A percentile compares a stretch with the other conserved stretches of the same genome.
These are phyloP conservation scores for Kodamaea anthophila DNA, from an alignment of 1,139 yeast species.

Conservation along the genomic window DNA sequence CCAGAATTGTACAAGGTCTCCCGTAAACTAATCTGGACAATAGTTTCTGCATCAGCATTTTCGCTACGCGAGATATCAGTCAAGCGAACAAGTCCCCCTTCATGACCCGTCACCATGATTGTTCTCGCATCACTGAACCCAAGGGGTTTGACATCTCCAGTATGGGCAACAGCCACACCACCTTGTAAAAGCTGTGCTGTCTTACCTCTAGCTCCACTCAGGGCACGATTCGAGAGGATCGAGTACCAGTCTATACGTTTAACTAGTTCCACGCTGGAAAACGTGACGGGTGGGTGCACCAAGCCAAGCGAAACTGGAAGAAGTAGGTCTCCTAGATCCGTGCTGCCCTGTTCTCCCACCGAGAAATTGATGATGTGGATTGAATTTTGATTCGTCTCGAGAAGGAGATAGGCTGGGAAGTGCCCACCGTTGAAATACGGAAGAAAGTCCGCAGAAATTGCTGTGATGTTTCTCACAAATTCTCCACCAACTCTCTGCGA, in stretches of 20 bases:
- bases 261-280: constrained; percentile 47
- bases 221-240: constrained; percentile 43
- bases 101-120: constrained; percentile 75
- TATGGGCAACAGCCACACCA: constrained; percentile 58
- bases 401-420: constrained; percentile 55
- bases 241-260: constrained; percentile 72
- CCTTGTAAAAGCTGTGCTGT: constrained; percentile 52
- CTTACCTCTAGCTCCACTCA: constrained; percentile 36
- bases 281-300: constrained; percentile 70
- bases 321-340: constrained; percentile 49
- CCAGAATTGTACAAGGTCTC: constrained; percentile 31
- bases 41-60: constrained; percentile 48
- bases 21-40: constrained; percentile 31
- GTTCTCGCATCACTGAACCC: constrained; percentile 57
- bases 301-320: constrained; percentile 78
- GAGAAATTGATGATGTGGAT: constrained; percentile 22
- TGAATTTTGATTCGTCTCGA: constrained; percentile 54
- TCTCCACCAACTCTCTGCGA: constrained; percentile 15
- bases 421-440: constrained; percentile 72
- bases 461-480: constrained; percentile 22
- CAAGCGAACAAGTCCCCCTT: constrained; percentile 69
- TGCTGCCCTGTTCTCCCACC: constrained; percentile 39
- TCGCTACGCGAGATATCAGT: constrained; percentile 83
- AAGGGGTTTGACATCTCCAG: constrained; percentile 32
- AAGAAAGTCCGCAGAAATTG: constrained; percentile 27